These are phyloP conservation scores for Colletotrichum costaricense DNA, from an alignment of 2,329 filamentous ascomycete genomes.

Conservation along the genomic window DNA sequence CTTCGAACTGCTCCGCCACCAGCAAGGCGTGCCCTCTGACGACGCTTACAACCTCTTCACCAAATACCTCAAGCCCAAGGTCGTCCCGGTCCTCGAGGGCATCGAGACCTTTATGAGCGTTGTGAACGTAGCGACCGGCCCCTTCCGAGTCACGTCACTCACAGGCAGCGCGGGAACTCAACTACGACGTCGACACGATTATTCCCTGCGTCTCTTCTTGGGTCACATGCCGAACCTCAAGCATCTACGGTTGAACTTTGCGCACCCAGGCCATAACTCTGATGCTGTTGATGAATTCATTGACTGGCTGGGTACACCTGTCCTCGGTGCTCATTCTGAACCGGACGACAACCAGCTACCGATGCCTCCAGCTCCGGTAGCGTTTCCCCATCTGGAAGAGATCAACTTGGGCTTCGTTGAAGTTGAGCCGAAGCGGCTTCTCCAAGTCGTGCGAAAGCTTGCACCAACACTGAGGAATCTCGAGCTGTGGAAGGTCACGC, in stretches of 20 bases:
- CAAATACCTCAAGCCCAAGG: slow-evolving; percentile 46
- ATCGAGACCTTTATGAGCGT: slow-evolving; percentile 59
- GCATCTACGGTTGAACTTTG: slow-evolving; percentile 66
- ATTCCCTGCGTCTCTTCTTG: slow-evolving; percentile 51
- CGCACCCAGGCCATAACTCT: slow-evolving; percentile 13
- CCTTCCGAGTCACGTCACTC: not conserved
- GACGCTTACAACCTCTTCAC: slow-evolving; percentile 58
- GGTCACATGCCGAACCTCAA: slow-evolving; percentile 53
- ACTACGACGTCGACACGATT: slow-evolving; percentile 10
- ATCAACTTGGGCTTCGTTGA: slow-evolving; percentile 39
- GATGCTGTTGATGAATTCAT: slow-evolving; percentile 45
- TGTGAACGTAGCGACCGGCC: slow-evolving; percentile 22
- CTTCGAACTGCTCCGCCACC: slow-evolving; percentile 60
- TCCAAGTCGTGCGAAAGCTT: slow-evolving; percentile 54
- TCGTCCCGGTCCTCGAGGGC: slow-evolving; percentile 55
- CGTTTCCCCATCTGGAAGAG: slow-evolving; percentile 49
- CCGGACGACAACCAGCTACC: slow-evolving; percentile 8
- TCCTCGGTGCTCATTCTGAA: not conserved
- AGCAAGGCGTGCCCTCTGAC: slow-evolving; percentile 47
- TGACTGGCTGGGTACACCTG: slow-evolving; percentile 48
- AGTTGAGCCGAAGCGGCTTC: slow-evolving; percentile 43
- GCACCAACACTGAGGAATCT: slow-evolving; percentile 55
- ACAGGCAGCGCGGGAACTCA: not conserved
- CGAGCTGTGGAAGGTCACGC: slow-evolving; percentile 56
- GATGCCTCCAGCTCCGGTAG: slow-evolving; percentile 47